Base-by-base conservation (phyloP, 1,284 basidiomycete species). In the Wolfiporia cocos region DNA sequence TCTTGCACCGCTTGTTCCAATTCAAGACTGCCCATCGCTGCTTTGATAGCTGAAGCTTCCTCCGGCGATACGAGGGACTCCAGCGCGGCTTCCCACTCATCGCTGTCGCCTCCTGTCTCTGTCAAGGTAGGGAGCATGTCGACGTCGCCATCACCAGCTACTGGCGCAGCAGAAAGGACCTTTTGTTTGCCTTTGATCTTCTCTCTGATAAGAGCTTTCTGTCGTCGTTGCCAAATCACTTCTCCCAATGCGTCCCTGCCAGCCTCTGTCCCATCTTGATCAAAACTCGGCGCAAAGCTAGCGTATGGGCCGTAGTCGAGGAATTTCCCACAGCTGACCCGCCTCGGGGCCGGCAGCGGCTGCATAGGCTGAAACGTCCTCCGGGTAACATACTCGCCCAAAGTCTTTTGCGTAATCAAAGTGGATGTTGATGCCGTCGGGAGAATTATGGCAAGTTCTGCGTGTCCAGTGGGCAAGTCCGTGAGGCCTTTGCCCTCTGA, bases 201-300 rank as follows among this genome's bases (percentile, higher is more conserved):
- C 5, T 49, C 53, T 19, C 50, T 42, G 14, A 52, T 28, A 24
- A 53, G 54, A n/a, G 52, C 43, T 38, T 56, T 59, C 48, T 56
- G 53, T 40, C 61, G 51, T 36, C 58, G 55, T 7, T 54, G 48
- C 58, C 68, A 78, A 22, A 81, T 62, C 9, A 78, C 62, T 54
- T 83, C 73, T 17, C 76, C 79, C 44, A 88, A 65, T 39, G 71
- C 67, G 5, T 67, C 58, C 41, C 75, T 67, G 2, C 85, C 85
- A 11, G 86, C 62, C 53, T 85, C 75, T 31, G 74, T 70, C 7
- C 78, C 78, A 42, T 83, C 79, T 50, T 84, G 81, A 48, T 86
- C 83, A 56, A 85, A 89, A 12, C 70, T 66, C 2, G 86, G 86
- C 0, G 86, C 86, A 59, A 90, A 90, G 54, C 75, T 82, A 2